These are phyloP conservation scores for Actinomucor elegans DNA, from an alignment of 371 early-diverging fungal genomes.

Conservation along the genomic window DNA sequence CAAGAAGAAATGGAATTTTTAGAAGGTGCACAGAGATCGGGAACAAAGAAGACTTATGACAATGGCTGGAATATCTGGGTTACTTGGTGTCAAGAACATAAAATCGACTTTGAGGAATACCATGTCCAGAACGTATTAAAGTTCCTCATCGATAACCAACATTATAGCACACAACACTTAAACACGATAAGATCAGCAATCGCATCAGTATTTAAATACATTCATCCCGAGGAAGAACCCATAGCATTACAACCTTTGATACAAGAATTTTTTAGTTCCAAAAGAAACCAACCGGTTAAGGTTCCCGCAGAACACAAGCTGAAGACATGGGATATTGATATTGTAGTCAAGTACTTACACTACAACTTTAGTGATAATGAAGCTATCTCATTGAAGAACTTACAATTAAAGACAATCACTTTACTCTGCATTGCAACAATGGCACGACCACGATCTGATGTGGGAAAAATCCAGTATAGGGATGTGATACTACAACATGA, in stretches of 20 bases:
- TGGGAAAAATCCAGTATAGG: slow-evolving; percentile 14
- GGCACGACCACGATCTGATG: slow-evolving; percentile 21
- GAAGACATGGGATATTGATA: not conserved
- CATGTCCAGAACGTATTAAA: not conserved
- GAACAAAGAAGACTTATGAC: slow-evolving; percentile 13
- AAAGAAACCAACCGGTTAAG: not conserved
- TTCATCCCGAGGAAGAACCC: not conserved
- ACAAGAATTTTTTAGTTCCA: slow-evolving; percentile 2
- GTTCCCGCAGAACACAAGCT: not conserved
- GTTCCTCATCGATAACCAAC: not conserved
- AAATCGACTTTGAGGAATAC: not conserved
- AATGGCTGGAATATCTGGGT: slow-evolving; percentile 2
- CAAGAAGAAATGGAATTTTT: not conserved
- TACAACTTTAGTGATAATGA: not conserved
- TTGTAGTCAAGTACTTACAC: not conserved
- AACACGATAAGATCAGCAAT: slow-evolving; percentile 9
- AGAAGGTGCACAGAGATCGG: not conserved
- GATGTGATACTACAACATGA: slow-evolving; percentile 1
- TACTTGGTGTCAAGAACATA: not conserved
- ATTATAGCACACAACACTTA: not conserved
- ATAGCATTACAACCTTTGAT: not conserved
- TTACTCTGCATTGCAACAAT: slow-evolving; percentile 15
- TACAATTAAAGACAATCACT: slow-evolving; percentile 17
- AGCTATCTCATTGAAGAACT: not conserved
- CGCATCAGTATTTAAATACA: not conserved